A percentile compares a stretch with the other conserved stretches of the same genome.
Evolutionary conservation across 805 yeast species (phyloP).

Genomic region (Schizosaccharomyces osmophilus): DNA sequence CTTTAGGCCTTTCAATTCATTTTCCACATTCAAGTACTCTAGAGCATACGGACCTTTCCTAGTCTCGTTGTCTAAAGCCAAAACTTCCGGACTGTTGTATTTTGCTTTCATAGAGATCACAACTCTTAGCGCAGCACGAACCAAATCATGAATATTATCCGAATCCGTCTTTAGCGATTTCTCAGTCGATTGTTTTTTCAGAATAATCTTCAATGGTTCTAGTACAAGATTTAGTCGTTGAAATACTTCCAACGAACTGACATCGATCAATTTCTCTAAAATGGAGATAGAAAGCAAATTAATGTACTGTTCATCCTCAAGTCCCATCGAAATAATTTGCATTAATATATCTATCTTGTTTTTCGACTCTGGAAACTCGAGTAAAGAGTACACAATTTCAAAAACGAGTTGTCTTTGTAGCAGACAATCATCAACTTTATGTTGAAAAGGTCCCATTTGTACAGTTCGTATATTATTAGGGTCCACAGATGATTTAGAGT

Average conservation of each 20-base stretch:
- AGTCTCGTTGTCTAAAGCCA: background rate
- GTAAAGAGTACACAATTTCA: slow-evolving; percentile 40
- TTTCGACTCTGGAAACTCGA: background rate
- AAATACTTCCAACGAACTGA: slow-evolving; percentile 11
- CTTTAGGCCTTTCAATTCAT: background rate
- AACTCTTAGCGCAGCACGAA: slow-evolving; percentile 15
- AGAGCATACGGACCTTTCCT: background rate
- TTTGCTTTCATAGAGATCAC: background rate
- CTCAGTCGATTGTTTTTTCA: slow-evolving; percentile 27
- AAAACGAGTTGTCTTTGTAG: slow-evolving; percentile 48
- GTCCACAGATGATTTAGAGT: slow-evolving; percentile 29
- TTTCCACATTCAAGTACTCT: background rate
- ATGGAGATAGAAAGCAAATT: slow-evolving; percentile 28
- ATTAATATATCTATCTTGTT: slow-evolving; percentile 11
- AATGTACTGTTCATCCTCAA: slow-evolving; percentile 38
- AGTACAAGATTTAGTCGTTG: slow-evolving; percentile 11
- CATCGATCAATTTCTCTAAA: slow-evolving; percentile 17
- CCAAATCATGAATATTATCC: slow-evolving; percentile 28
- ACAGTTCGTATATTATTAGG: slow-evolving; percentile 36
- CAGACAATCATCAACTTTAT: slow-evolving; percentile 53
- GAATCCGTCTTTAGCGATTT: slow-evolving; percentile 45
- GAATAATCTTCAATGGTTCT: slow-evolving; percentile 19
- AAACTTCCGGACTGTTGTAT: background rate
- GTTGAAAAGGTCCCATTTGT: slow-evolving; percentile 73
- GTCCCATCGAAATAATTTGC: slow-evolving; percentile 24